These are phyloP conservation scores for Mycena venus DNA, from an alignment of 768 basidiomycete genomes.

Conservation along the genomic window DNA sequence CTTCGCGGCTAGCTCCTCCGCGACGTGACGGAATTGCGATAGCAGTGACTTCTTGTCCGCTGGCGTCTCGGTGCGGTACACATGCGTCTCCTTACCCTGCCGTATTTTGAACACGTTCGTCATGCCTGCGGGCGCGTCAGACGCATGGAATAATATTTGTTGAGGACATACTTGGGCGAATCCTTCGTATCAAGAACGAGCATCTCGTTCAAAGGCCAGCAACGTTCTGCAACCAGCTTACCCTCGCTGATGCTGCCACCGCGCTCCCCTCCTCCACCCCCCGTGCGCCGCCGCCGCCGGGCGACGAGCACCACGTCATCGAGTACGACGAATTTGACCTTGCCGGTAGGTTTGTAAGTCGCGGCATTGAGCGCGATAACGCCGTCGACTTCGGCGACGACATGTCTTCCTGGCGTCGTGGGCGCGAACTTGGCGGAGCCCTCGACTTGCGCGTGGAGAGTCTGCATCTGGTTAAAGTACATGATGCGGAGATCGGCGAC, in stretches of 20 bases:
- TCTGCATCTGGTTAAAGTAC: conserved; percentile 95
- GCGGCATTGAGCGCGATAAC: conserved; percentile 91
- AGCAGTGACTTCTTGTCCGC: conserved; percentile 91
- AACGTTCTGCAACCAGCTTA: conserved; percentile 92
- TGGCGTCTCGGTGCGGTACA: conserved; percentile 87
- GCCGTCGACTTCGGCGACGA: conserved; percentile 87
- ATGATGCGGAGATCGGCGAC: conserved; percentile 95
- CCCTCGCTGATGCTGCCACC: conserved; percentile 68
- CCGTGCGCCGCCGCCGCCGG: conserved; percentile 76
- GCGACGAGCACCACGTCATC: conserved; percentile 95
- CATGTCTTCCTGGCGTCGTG: conserved; percentile 90
- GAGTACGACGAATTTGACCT: conserved; percentile 90
- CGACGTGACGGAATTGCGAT: conserved; percentile 89
- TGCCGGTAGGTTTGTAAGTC: conserved; percentile 92
- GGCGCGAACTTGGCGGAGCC: conserved; percentile 97
- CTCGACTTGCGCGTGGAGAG: conserved; percentile 89
- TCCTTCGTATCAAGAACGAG: conserved; percentile 97
- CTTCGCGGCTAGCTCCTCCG: conserved; percentile 91
- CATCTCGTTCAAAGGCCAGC: conserved; percentile 95
- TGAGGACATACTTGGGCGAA: conserved; percentile 73
- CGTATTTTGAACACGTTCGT: conserved; percentile 98
- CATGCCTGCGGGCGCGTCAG: conserved; percentile 61
- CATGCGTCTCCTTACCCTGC: conserved; percentile 93
- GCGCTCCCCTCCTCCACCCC: conserved; percentile 57
- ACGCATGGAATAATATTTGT: neutral